Conservation (phyloP, 2,329 filamentous ascomycete species). For the Mollisia scopiformis region DNA sequence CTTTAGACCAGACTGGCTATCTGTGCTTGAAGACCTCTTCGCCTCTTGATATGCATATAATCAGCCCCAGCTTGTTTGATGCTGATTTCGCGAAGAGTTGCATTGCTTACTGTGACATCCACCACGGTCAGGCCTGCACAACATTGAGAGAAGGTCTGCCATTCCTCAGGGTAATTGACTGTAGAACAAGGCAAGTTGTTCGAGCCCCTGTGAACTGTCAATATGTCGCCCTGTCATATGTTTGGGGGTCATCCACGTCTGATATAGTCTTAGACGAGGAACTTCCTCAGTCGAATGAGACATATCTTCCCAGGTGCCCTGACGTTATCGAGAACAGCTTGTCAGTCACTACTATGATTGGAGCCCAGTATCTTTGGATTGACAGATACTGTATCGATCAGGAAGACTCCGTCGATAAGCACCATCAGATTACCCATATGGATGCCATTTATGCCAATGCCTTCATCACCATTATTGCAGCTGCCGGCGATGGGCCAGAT, state of each 20-base stretch:
- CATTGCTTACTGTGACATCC: too few relatives aligned
- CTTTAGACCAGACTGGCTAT: too few relatives aligned
- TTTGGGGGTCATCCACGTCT: neutral
- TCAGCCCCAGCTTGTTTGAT: too few relatives aligned
- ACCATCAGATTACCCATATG: conserved; percentile 29
- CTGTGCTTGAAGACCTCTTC: too few relatives aligned
- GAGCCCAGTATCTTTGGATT: conserved; percentile 32
- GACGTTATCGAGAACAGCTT: neutral
- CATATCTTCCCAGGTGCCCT: neutral
- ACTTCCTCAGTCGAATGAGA: too few relatives aligned
- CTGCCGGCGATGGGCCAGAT: conserved; percentile 13
- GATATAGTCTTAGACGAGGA: neutral
- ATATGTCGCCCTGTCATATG: neutral
- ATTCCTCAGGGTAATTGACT: neutral
- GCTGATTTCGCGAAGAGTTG: too few relatives aligned
- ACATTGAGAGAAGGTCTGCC: too few relatives aligned
- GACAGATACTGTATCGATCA: conserved; percentile 36
- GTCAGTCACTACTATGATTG: neutral
- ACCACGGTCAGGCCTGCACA: too few relatives aligned
- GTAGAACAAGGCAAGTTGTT: neutral
- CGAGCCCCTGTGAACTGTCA: neutral
- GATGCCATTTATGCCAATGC: conserved; percentile 28
- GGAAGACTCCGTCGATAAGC: conserved; percentile 1
- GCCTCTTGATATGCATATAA: too few relatives aligned
- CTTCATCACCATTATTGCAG: conserved; percentile 23